Conservation (phyloP, 805 yeast species). For the Candida michaelii region DNA sequence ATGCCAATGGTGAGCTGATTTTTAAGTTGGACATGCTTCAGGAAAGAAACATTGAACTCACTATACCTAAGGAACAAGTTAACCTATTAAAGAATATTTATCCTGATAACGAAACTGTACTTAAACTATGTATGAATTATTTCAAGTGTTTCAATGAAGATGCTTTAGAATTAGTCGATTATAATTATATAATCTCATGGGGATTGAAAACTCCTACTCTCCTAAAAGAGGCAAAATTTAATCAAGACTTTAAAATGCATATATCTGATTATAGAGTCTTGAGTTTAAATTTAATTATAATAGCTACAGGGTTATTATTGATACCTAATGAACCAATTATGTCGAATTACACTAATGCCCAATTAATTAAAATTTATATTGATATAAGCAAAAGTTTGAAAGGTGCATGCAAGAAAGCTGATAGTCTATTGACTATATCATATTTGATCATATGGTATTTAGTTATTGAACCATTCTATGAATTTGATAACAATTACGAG, state of each 20-base stretch:
- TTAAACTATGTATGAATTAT: constrained; percentile 10
- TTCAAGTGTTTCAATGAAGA: constrained; percentile 15
- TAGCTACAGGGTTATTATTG: constrained; percentile 22
- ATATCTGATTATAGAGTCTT: constrained; percentile 18
- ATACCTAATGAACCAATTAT: constrained; percentile 2
- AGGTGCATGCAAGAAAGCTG: constrained; percentile 17
- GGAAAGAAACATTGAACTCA: neutral
- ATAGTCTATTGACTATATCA: constrained; percentile 23
- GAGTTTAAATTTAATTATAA: constrained; percentile 19
- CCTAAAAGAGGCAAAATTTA: constrained; percentile 4
- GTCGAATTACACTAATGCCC: constrained; percentile 10
- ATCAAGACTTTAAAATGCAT: constrained; percentile 6
- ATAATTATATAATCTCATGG: constrained; percentile 3
- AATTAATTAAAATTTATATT: constrained; percentile 18
- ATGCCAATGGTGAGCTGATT: constrained; percentile 1
- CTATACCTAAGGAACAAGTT: constrained; percentile 8
- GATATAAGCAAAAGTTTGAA: constrained; percentile 19
- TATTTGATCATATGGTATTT: constrained; percentile 29
- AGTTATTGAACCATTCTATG: constrained; percentile 20
- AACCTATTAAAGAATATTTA: constrained; percentile 10
- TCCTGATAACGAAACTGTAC: constrained; percentile 4
- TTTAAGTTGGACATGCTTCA: neutral
- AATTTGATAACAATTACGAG: constrained; percentile 17
- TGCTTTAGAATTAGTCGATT: constrained; percentile 14
- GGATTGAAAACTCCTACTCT: constrained; percentile 2